These are phyloP conservation scores for Curvularia lunata DNA, from an alignment of 2,329 filamentous ascomycete species.

Conservation along the genomic window DNA sequence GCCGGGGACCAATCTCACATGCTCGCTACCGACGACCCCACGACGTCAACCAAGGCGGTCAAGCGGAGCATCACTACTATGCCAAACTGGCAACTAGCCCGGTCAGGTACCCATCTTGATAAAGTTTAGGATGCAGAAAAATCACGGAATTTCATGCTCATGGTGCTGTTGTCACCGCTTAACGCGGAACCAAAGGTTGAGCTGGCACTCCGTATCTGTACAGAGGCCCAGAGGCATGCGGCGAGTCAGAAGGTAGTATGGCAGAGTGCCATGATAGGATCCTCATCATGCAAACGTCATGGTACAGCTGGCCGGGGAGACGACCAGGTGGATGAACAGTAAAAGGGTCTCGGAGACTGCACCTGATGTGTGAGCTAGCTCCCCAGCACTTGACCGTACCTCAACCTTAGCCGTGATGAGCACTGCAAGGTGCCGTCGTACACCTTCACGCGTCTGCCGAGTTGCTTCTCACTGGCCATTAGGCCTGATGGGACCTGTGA, in stretches of 20 bases:
- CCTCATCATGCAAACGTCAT: constrained; percentile 4
- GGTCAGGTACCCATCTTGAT: constrained; percentile 3
- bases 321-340: constrained; percentile 2
- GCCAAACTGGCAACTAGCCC: constrained; percentile 15
- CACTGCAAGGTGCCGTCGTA: neutral
- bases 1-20: neutral
- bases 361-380: neutral
- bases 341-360: constrained; percentile 7
- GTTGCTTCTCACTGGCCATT: neutral
- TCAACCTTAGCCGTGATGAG: neutral
- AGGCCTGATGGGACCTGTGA: neutral
- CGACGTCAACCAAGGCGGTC: constrained; percentile 10
- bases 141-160: neutral
- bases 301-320: neutral
- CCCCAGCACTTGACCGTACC: neutral
- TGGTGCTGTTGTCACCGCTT: constrained; percentile 8
- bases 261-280: neutral
- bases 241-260: neutral
- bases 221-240: constrained; percentile 2
- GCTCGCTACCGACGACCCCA: neutral
- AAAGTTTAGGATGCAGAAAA: constrained; percentile 1
- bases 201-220: constrained; percentile 1
- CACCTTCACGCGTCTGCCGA: neutral
- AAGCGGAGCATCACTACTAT: constrained; percentile 5
- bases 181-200: constrained; percentile 4